Base-by-base conservation (phyloP, 257 asterid species). In the Fraxinus anomala region DNA sequence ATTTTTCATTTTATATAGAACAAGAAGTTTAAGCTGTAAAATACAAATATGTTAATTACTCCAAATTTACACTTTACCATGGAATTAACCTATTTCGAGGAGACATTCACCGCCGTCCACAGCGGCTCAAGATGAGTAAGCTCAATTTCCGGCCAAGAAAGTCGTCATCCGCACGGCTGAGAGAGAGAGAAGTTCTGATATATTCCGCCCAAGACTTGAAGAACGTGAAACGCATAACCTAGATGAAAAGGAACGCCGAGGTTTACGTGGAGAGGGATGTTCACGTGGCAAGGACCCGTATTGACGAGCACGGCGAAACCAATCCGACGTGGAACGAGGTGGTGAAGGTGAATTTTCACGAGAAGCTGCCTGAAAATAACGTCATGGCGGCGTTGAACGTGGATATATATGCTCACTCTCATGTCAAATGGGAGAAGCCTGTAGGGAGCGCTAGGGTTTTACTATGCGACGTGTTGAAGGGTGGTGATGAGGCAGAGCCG, bases 351-450 rank as follows among this genome's bases (percentile, higher is more conserved):
- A 82, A 69, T 17, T 86, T 88, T 80, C 87, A 34, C 75, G 74
- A 63, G 39, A 24, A 47, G 47, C 75, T 84, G 74, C 89, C 71
- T 59, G 86, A 70, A 47, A 78, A 71, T 6, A 81, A 86, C 80
- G 76, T 86, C 80, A 80, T 86, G 89, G 84, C 87, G 6, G 90
- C 88, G 49, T 69, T 86, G 72, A 85, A 86, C 82, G 90, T 86
- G 31, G 88, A 86, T 81, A 71, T 83, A 26, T 85, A 84, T 73
- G 89, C 90, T 0, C 39, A 80, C 54, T 86, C 89, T 17, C 89
- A 83, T 78, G 39, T 88, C 76, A 79, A 87, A 5, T 42, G 67
- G 74, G 88, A 83, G 73, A 86, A 81, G 85, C 71, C 30, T 54
- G 92, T 81, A 76, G 90, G 89, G 6, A 81, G 90, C 19, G 90